Conservation (phyloP, 345 rosid species). For the Citrus maxima region DNA sequence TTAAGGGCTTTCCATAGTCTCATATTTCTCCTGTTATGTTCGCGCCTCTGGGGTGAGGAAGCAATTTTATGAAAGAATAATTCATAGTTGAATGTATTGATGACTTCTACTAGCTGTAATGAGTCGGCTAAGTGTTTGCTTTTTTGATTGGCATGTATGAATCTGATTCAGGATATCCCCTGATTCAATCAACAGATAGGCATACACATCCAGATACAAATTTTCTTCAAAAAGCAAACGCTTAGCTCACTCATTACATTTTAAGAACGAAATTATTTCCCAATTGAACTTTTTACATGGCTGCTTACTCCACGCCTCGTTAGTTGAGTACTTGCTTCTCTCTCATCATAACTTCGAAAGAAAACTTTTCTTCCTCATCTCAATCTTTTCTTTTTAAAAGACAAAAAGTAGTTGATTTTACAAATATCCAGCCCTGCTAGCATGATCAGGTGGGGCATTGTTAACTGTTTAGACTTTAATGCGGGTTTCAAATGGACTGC, state of each 20-base stretch:
- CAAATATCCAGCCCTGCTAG: neutral
- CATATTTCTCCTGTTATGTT: neutral
- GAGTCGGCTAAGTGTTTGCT: neutral
- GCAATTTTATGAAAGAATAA: neutral
- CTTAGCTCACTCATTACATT: no score
- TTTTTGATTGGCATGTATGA: neutral
- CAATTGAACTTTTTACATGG: neutral
- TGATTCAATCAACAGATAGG: neutral
- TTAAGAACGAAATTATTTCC: neutral
- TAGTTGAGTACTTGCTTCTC: neutral
- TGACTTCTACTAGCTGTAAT: neutral
- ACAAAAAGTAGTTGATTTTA: neutral
- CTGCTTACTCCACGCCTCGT: neutral
- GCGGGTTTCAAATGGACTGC: neutral
- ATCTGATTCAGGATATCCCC: neutral
- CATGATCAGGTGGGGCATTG: neutral
- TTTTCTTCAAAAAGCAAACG: neutral
- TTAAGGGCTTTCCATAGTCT: neutral
- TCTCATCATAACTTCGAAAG: neutral
- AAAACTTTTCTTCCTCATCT: neutral
- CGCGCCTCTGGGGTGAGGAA: neutral
- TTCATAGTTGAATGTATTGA: neutral
- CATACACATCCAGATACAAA: neutral
- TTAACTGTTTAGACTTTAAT: neutral
- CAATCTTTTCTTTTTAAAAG: neutral